Base-by-base conservation (phyloP, 2,329 filamentous ascomycete species). In the Pseudocercospora musae region DNA sequence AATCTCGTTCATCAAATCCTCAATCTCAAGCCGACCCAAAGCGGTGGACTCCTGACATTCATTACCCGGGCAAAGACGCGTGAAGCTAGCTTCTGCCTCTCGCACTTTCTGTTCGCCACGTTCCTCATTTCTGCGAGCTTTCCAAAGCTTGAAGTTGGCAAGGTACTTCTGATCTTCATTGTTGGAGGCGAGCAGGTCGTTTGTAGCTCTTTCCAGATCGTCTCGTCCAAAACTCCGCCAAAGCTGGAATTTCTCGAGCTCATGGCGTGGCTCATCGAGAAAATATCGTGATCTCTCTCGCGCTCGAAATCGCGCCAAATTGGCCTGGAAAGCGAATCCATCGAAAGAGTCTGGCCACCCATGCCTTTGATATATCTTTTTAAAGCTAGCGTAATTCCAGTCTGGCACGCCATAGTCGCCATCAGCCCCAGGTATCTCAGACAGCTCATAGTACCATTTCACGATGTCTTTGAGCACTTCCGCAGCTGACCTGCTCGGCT, bases 391-490 rank as follows among this genome's bases (percentile, higher is more conserved):
- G 21, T 59, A 40, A n/a, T 59, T 18, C 57, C 57, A 59, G 2
- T 4, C 44, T 7, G 48, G 4, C 5, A 59, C 3, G 6, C 57
- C 57, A 18, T 52, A 31, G 46, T 59, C 57, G 3, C 18, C 20
- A n/a, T 59, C 57, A 18, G 37, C 57, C 23, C 57, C 57, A n/a
- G 57, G 57, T 13, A 59, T 59, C 11, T 50, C 21, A 0, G 31
- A 21, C 13, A 52, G 57, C 2, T 59, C 23, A 2, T 20, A 29
- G 29, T 59, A 59, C 57, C 57, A 59, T 2, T 21, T 46, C 13
- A 52, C 29, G 15, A 59, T 59, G 57, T 59, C 46, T 15, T 31
- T 20, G 11, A 59, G 46, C 3, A 59, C 23, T 29, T 59, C 57
- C 7, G 44, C 44, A 31, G 57, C 57, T 8, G 57, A 18, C 42